Conservation (phyloP, 352 stramenopile species). For the Thraustochytrium sp. region DNA sequence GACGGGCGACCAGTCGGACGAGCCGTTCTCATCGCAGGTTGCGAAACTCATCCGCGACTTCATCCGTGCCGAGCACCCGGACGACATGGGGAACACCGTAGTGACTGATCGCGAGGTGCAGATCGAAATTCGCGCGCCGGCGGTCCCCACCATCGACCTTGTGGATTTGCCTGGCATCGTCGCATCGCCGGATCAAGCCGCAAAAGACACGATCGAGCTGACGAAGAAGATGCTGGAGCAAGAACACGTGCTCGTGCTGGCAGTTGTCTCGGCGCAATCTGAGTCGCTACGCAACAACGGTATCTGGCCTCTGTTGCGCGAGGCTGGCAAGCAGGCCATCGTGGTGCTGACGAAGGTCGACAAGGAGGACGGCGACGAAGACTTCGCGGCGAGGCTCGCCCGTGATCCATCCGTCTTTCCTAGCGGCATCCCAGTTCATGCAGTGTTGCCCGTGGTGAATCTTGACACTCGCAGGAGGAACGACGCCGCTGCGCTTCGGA, state of each 20-base stretch:
- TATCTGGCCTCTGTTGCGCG: constrained; percentile 54
- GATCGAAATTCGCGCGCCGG: constrained; percentile 51
- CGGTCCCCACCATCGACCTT: too few relatives aligned
- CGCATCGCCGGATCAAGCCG: constrained; percentile 54
- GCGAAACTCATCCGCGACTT: too few relatives aligned
- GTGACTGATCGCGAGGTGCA: constrained; percentile 54
- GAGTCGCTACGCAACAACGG: too few relatives aligned
- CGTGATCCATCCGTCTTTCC: constrained; percentile 52
- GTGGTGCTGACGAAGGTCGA: neutral
- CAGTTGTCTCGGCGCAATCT: constrained; percentile 52
- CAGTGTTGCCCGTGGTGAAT: too few relatives aligned
- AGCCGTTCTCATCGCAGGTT: too few relatives aligned
- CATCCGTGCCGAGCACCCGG: constrained; percentile 27
- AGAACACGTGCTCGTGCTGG: constrained; percentile 54
- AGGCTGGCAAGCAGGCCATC: neutral
- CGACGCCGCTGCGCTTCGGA: constrained; percentile 39
- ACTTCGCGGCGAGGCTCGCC: constrained; percentile 40
- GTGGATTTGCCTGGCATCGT: constrained; percentile 55
- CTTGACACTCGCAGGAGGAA: too few relatives aligned
- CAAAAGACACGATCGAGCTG: constrained; percentile 52
- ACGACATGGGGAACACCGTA: constrained; percentile 20
- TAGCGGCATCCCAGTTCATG: too few relatives aligned
- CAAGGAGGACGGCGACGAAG: too few relatives aligned
- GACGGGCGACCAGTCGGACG: too few relatives aligned
- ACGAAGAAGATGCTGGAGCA: constrained; percentile 53